Conservation (phyloP, 768 basidiomycete genomes). For the Suillus americanus region DNA sequence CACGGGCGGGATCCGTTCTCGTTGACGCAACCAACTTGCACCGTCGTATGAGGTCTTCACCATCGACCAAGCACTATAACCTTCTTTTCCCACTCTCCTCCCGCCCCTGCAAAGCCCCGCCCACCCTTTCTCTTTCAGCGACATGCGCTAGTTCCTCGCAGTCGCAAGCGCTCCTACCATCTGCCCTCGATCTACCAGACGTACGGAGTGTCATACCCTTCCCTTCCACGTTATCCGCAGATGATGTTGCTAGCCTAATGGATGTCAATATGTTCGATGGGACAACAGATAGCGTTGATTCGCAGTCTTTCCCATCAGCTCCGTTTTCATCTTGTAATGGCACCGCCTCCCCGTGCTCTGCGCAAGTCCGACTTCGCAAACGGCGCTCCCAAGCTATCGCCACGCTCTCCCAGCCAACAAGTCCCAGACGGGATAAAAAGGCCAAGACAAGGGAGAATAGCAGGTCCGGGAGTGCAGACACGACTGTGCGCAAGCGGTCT, state of each 20-base stretch:
- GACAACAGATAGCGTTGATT: slow-evolving; percentile 12
- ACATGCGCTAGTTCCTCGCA: slow-evolving; percentile 24
- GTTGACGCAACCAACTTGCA: slow-evolving; percentile 9
- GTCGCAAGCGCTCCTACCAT: slow-evolving; percentile 8
- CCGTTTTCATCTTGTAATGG: not conserved
- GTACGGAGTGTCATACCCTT: slow-evolving; percentile 37
- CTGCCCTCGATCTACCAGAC: slow-evolving; percentile 26
- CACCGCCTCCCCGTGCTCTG: slow-evolving; percentile 8
- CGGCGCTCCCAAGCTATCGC: slow-evolving; percentile 35
- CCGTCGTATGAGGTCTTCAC: slow-evolving; percentile 2
- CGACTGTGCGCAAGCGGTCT: slow-evolving; percentile 26
- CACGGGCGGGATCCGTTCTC: slow-evolving; percentile 1
- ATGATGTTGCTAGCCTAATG: slow-evolving; percentile 11
- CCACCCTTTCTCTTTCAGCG: slow-evolving; percentile 39
- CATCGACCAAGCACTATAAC: slow-evolving; percentile 11
- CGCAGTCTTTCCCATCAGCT: slow-evolving; percentile 5
- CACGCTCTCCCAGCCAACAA: slow-evolving; percentile 21
- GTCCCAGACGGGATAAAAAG: slow-evolving; percentile 6
- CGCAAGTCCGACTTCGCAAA: slow-evolving; percentile 26
- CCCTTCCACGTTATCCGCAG: slow-evolving; percentile 27
- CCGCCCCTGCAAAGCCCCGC: slow-evolving; percentile 33
- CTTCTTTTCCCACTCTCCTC: slow-evolving; percentile 19
- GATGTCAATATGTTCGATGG: slow-evolving; percentile 31
- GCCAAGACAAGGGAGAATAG: slow-evolving; percentile 5
- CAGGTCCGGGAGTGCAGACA: slow-evolving; percentile 3